These are phyloP conservation scores for Amanita fuliginea DNA, from an alignment of 768 basidiomycete species.

Conservation along the genomic window DNA sequence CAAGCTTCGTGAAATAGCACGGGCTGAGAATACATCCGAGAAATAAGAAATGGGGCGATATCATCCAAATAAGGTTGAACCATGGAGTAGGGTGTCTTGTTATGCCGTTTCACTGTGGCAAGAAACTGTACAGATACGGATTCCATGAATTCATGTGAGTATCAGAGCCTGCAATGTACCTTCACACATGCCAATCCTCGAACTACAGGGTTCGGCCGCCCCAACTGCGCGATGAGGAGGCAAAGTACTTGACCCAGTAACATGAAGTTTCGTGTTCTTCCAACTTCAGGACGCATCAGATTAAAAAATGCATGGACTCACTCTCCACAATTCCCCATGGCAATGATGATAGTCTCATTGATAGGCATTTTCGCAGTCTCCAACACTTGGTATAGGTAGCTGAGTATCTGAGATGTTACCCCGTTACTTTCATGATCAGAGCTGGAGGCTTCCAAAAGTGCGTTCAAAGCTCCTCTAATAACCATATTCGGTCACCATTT, in stretches of 20 bases:
- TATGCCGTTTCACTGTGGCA: conserved; percentile 42
- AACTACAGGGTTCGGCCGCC: conserved; percentile 54
- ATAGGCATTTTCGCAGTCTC: conserved; percentile 32
- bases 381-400: conserved; percentile 36
- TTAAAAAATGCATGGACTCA: conserved; percentile 13
- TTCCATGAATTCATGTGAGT: neutral
- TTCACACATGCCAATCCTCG: conserved; percentile 61
- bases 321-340: conserved; percentile 48
- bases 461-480: conserved; percentile 35
- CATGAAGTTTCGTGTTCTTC: conserved; percentile 37
- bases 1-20: conserved; percentile 52
- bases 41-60: conserved; percentile 55
- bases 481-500: neutral
- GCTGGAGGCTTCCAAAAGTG: conserved; percentile 33
- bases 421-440: conserved; percentile 19
- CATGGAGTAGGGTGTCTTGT: conserved; percentile 54
- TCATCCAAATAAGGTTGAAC: conserved; percentile 59
- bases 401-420: conserved; percentile 30
- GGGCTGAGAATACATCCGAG: conserved; percentile 47
- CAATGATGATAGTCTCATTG: conserved; percentile 55
- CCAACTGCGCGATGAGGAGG: conserved; percentile 57
- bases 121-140: conserved; percentile 33
- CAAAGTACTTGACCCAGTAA: conserved; percentile 49
- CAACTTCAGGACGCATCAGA: neutral
- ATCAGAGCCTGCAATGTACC: conserved; percentile 21